Evolutionary conservation across 1,139 yeast genomes (phyloP), one percentile per base, ranked within the genome.

Genomic region (Wickerhamomyces sp.): DNA sequence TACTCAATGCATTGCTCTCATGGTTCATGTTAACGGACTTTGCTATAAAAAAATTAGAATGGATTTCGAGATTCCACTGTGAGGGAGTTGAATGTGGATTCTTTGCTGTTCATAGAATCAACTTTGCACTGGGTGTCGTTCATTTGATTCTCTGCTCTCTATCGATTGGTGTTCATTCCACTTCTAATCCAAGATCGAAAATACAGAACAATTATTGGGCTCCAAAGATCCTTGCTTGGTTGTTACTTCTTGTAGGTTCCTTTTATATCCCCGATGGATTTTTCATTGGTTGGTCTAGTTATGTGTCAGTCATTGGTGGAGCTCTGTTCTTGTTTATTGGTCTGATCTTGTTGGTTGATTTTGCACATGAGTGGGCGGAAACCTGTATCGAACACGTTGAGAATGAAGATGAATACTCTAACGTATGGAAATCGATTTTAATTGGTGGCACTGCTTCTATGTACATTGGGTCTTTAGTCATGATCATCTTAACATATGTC

Each of bases 321-420:
- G 82, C 93, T 4, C 58, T 88, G 4, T 93, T 93, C 59, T 72
- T 91, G 25, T 80, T 93, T 8, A 87, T 91, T 43, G 98, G 98
- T 1, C 69, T 93, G 39, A 85, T 93, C 10, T 68, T 93, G 33
- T 64, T 93, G 36, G 97, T 93, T 21, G 98, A 93, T 59, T 91
- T 88, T 68, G 97, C 98, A 11, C 98, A 93, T 60, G 93, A 93
- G 41, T 93, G 97, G 96, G 97, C 98, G 0, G 99, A 93, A 53
- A 86, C 84, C 10, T 93, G 98, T 57, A 72, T 91, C 37, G 91
- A 83, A 47, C 86, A 87, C 52, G 87, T 91, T 32, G 97, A 91
- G 57, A 70, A 75, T 46, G 93, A 84, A 47, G 95, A 89, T 44
- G 82, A 89, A 33, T 74, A 78, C 35, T 51, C 67, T 3, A 40